Evolutionary conservation across 371 early-diverging fungal genomes (phyloP).

Genomic region (Actinomortierella wolfii): DNA sequence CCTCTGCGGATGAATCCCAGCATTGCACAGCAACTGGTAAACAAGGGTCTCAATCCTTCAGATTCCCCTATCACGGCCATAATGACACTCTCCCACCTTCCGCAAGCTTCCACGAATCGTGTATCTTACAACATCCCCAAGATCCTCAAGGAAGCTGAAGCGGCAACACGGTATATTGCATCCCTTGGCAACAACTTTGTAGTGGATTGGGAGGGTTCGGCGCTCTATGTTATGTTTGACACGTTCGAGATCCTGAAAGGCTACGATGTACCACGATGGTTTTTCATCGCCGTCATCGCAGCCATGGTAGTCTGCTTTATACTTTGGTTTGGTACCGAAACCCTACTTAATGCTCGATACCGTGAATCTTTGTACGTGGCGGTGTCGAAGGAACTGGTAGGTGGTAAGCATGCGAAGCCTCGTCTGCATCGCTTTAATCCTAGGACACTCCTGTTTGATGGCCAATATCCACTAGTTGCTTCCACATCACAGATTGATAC

Average conservation of each 20-base stretch:
- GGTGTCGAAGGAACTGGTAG: conserved; percentile 3
- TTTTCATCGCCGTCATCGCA: background rate
- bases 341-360: background rate
- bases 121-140: conserved; percentile 1
- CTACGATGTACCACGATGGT: background rate
- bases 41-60: background rate
- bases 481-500: too few species aligned
- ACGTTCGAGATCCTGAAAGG: conserved; percentile 9
- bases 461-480: too few species aligned
- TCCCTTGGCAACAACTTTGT: conserved; percentile 6
- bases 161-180: conserved; percentile 1
- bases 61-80: background rate
- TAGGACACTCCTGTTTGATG: conserved; percentile 1
- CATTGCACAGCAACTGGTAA: background rate
- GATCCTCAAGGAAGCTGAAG: background rate
- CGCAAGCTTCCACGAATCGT: background rate
- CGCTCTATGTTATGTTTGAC: conserved; percentile 4
- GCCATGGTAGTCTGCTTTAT: conserved; percentile 5
- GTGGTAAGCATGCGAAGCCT: background rate
- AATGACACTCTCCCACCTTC: conserved; percentile 3
- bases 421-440: conserved; percentile 1
- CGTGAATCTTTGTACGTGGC: background rate
- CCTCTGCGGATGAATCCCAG: conserved; percentile 2
- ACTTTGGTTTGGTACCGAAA: conserved; percentile 2
- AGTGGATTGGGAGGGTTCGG: conserved; percentile 7